These are phyloP conservation scores for Myxozyma sirexii DNA, from an alignment of 805 yeast genomes.

Conservation along the genomic window DNA sequence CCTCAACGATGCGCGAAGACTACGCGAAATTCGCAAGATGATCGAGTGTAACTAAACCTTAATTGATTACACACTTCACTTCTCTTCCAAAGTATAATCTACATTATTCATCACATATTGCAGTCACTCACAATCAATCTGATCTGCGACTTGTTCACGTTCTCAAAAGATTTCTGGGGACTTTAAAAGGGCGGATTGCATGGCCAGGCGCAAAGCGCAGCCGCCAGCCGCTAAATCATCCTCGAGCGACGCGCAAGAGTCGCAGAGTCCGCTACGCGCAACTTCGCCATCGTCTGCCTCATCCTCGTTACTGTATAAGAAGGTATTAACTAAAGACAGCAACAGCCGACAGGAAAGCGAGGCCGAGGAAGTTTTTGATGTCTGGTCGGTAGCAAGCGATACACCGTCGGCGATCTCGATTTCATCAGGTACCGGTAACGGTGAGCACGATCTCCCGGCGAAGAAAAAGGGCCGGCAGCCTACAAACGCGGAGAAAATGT, in stretches of 20 bases:
- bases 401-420: conserved; percentile 21
- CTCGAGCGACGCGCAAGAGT: background rate
- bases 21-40: background rate
- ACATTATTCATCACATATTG: too few species aligned
- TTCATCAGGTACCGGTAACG: conserved; percentile 11
- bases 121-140: too few species aligned
- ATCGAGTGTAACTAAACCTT: background rate
- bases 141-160: background rate
- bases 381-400: conserved; percentile 19
- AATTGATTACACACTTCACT: too few species aligned
- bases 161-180: background rate
- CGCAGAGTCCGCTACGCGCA: background rate
- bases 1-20: background rate
- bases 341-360: conserved; percentile 22
- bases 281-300: background rate
- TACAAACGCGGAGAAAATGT: background rate
- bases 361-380: conserved; percentile 25
- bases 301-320: background rate
- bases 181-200: background rate
- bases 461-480: background rate
- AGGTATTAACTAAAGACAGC: background rate
- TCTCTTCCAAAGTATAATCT: too few species aligned
- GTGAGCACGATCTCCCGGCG: background rate
- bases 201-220: conserved; percentile 1
- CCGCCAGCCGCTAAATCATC: background rate